Base-by-base conservation (phyloP, 352 stramenopile species). In the Phytophthora multivora region DNA sequence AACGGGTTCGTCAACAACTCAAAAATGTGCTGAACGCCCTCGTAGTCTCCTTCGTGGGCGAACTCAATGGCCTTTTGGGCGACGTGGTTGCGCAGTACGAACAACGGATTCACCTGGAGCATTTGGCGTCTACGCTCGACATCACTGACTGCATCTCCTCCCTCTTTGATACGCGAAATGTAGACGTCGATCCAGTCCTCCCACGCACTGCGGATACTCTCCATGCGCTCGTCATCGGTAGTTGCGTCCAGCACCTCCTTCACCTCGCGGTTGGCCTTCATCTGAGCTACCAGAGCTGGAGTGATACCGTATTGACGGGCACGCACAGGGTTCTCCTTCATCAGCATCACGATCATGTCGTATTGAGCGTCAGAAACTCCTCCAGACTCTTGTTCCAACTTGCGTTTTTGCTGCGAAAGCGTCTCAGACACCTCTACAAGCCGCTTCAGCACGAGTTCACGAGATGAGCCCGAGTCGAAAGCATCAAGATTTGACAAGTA, bases 71-170 rank as follows among this genome's bases (percentile, higher is more conserved):
- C 88, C 39, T 75, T 77, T 71, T 98, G 91, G 30, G 83, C 87
- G n/a, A 96, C 83, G 49, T 96, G 89, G 68, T 97, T 97, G 38
- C 90, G 87, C 19, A 97, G 63, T 7, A 97, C 79, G 53, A 90
- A 97, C 54, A 88, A 66, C 1, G 90, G 89, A 54, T 97, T 97
- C 5, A 83, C 75, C 2, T 52, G 35, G 15, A 73, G 63, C 88
- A 97, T 96, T 1, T 43, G 55, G 3, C 58, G 31, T 21, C 64
- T 63, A 26, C 82, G 82, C 13, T 66, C 72, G 4, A 26, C 50
- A 57, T 84, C 75, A 18, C 50, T 66, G 18, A 43, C 48, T 18
- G 67, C 69, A 42, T 83, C 66, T 2, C 51, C 73, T 53, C 90
- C 77, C 0, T 79, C 50, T 33, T 77, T 59, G 38, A 90, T 48